phyloP scores from a whole-genome alignment of 192 early-diverging fungal genomes.

The Podila horticola region DNA sequence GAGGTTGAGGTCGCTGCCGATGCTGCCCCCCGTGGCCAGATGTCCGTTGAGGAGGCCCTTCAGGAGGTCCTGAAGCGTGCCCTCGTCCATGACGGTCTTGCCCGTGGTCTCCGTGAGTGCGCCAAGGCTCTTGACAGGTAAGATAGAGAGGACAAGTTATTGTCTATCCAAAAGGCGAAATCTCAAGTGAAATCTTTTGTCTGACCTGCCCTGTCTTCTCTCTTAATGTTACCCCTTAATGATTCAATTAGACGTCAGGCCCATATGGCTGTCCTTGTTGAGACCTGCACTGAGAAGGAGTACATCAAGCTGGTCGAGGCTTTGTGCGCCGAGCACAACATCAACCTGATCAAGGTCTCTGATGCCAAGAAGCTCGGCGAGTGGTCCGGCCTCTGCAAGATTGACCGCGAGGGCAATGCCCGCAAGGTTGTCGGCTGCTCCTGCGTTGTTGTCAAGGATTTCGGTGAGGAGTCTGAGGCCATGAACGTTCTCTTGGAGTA shows the following conservation, averaged over 20 bases:
- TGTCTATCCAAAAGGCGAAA: too few species aligned
- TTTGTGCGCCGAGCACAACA: constrained; percentile 98
- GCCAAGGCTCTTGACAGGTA: constrained; percentile 97
- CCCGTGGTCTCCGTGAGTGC: constrained; percentile 96
- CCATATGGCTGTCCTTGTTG: constrained; percentile 95
- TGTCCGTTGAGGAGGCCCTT: constrained; percentile 89
- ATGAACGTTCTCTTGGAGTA: constrained; percentile 95
- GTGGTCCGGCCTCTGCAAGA: constrained; percentile 99
- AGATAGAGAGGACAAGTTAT: background rate
- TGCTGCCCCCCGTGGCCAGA: constrained; percentile 68
- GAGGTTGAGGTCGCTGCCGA: constrained; percentile 83
- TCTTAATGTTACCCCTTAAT: background rate
- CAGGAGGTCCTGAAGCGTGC: constrained; percentile 97
- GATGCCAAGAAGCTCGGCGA: constrained; percentile 99
- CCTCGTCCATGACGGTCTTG: constrained; percentile 95
- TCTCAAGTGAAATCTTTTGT: too few species aligned
- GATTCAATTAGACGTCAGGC: constrained; percentile 78
- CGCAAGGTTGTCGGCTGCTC: constrained; percentile 97
- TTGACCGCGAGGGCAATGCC: constrained; percentile 98
- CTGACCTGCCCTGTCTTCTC: background rate
- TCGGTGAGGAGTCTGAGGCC: constrained; percentile 98
- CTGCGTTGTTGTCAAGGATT: constrained; percentile 95
- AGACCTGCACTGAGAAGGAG: constrained; percentile 96
- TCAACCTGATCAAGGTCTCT: constrained; percentile 97
- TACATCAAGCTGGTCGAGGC: constrained; percentile 97